phyloP scores from a whole-genome alignment of 768 basidiomycete species.

The Dentipellis fragilis region DNA sequence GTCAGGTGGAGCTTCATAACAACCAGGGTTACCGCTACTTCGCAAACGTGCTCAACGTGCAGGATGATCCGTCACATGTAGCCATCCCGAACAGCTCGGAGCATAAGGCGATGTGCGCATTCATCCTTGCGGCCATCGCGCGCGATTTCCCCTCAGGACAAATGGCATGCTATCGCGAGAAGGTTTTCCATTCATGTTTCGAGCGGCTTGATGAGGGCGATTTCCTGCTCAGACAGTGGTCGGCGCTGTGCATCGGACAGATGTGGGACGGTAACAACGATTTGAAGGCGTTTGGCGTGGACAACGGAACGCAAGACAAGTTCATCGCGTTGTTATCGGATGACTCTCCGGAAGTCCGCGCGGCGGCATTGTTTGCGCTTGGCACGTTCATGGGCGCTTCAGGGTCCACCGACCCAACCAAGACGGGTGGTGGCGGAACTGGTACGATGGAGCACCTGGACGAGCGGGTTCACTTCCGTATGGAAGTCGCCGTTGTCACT shows the following conservation, averaged over 20 bases:
- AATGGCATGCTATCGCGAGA: slow-evolving; percentile 68
- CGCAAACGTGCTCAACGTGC: slow-evolving; percentile 60
- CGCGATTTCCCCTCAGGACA: slow-evolving; percentile 88
- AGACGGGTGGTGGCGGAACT: slow-evolving; percentile 75
- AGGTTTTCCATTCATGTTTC: slow-evolving; percentile 82
- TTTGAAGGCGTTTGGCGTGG: slow-evolving; percentile 76
- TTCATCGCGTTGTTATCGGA: slow-evolving; percentile 73
- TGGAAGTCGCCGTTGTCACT: slow-evolving; percentile 89
- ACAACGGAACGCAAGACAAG: slow-evolving; percentile 71
- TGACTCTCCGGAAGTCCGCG: slow-evolving; percentile 87
- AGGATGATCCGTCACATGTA: slow-evolving; percentile 43
- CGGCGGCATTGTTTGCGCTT: slow-evolving; percentile 83
- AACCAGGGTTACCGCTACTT: slow-evolving; percentile 83
- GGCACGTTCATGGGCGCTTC: slow-evolving; percentile 90
- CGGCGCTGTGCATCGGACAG: slow-evolving; percentile 84
- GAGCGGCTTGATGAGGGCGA: slow-evolving; percentile 81
- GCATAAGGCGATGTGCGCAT: slow-evolving; percentile 97
- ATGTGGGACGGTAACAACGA: slow-evolving; percentile 94
- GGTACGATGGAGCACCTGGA: slow-evolving; percentile 71
- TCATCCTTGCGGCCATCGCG: slow-evolving; percentile 83
- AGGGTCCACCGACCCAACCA: slow-evolving; percentile 56
- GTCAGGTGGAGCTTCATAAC: slow-evolving; percentile 82
- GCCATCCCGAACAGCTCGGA: slow-evolving; percentile 88
- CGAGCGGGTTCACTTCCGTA: slow-evolving; percentile 70
- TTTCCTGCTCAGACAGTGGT: slow-evolving; percentile 92